Conservation (phyloP, 176 grass and related monocot genomes). For the Dactylis glomerata region DNA sequence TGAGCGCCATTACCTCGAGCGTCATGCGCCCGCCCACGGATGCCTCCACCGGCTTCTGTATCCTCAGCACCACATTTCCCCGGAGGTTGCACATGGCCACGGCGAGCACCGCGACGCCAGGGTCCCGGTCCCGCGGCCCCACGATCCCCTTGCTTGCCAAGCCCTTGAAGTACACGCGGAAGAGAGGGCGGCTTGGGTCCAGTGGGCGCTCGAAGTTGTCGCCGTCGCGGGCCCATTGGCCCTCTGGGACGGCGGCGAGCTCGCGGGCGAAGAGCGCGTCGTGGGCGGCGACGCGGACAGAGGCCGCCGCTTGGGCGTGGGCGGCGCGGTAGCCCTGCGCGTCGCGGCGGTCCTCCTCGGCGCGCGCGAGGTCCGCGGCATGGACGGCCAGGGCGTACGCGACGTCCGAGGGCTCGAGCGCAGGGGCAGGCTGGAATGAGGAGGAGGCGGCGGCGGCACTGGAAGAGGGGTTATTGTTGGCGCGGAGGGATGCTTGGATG, state of each 20-base stretch:
- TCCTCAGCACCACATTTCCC: conserved; percentile 49
- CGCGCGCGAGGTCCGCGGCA: conserved; percentile 48
- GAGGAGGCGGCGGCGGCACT: background rate
- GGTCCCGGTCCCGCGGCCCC: conserved; percentile 37
- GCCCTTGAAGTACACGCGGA: conserved; percentile 72
- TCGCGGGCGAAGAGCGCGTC: conserved; percentile 42
- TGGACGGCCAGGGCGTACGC: background rate
- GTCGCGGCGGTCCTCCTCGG: conserved; percentile 47
- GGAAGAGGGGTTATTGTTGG: background rate
- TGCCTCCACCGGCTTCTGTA: conserved; percentile 57
- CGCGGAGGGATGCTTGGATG: conserved; percentile 36
- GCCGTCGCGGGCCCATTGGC: conserved; percentile 17
- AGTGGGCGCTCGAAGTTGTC: conserved; percentile 21
- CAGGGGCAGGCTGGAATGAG: background rate
- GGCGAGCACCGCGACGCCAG: conserved; percentile 48
- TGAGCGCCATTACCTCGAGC: conserved; percentile 59
- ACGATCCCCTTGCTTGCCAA: conserved; percentile 33
- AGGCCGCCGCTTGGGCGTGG: conserved; percentile 21
- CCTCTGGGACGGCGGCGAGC: conserved; percentile 27
- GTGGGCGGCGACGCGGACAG: conserved; percentile 40
- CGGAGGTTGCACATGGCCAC: conserved; percentile 42
- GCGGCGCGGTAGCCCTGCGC: conserved; percentile 24
- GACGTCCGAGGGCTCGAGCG: conserved; percentile 1
- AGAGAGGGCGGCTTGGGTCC: background rate
- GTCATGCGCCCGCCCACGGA: conserved; percentile 17